Base-by-base conservation (phyloP, 306 rosid species). In the Ochetophila trinervis region DNA sequence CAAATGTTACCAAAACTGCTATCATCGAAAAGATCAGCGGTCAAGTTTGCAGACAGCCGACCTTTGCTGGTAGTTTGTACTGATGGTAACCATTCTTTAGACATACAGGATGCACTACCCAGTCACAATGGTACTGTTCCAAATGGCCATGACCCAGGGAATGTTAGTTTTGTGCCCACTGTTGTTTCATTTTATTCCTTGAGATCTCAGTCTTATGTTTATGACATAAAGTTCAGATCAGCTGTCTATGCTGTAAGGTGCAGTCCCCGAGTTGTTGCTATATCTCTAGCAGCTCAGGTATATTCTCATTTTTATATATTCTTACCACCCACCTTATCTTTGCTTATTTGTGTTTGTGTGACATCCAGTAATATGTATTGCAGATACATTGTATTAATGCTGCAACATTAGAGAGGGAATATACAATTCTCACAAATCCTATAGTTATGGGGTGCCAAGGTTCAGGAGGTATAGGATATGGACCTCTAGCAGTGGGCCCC, bases 331-430 rank as follows among this genome's bases (percentile, higher is more conserved):
- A 47, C 65, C 53, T 53, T 30, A 34, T 13, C 63, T 60, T 40
- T 69, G 59, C 36, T 64, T 48, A 11, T 53, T 64, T 20, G 16
- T 67, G 75, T 74, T 56, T 44, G 67, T 53, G 78, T 15, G 13
- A 11, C 62, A 54, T 60, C 20, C 30, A 63, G 35, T 45, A 53
- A 18, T 57, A 40, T 53, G 34, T 76, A 67, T 75, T 82, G 78
- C 89, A 94, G 99, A 85, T 94, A 69, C 97, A 94, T 74, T 94
- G 97, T 76, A 75, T 94, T 73, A 74, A 85, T 86, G 81, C 99
- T 30, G 74, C 83, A 45, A 80, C 95, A 0, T 80, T 94, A 59
- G 95, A 86, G 76, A 83, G 75, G 81, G 97, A 86, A 68, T 91
- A 94, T 70, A 88, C 87, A 40, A 79, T 90, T 77, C 87, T 85